These are phyloP conservation scores for Acmispon strigosus DNA, from an alignment of 306 rosid species.

Conservation along the genomic window DNA sequence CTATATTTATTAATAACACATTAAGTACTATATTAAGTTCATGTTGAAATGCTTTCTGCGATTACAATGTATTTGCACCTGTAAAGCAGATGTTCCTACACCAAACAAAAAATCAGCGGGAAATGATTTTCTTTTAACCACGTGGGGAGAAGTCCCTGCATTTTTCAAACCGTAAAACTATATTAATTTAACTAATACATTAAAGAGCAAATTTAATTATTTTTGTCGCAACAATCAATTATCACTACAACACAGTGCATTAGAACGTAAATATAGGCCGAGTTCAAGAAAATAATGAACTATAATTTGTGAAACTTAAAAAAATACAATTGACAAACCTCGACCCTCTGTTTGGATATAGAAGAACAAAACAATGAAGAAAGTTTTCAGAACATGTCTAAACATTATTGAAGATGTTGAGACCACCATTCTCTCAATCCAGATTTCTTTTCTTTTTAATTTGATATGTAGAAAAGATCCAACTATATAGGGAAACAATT, in stretches of 20 bases:
- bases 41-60: not conserved
- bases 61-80: not conserved
- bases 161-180: no score
- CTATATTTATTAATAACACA: conserved; percentile 1
- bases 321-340: not conserved
- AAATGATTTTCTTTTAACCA: not conserved
- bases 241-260: no score
- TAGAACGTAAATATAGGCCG: not conserved
- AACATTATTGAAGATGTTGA: not conserved
- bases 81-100: conserved; percentile 16
- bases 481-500: not conserved
- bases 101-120: conserved; percentile 14
- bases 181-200: no score
- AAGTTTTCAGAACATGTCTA: not conserved
- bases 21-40: not conserved
- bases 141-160: not conserved
- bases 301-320: not conserved
- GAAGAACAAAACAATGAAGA: not conserved
- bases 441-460: no score
- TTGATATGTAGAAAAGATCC: not conserved
- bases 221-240: no score
- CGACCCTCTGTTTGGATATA: not conserved
- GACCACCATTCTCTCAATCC: not conserved
- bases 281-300: not conserved
- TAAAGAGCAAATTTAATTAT: no score